Percentiles rank a stretch among this genome's conserved stretches.
phyloP scores from a whole-genome alignment of 164 flowering plant genomes.

The Chloranthus sessilifolius region DNA sequence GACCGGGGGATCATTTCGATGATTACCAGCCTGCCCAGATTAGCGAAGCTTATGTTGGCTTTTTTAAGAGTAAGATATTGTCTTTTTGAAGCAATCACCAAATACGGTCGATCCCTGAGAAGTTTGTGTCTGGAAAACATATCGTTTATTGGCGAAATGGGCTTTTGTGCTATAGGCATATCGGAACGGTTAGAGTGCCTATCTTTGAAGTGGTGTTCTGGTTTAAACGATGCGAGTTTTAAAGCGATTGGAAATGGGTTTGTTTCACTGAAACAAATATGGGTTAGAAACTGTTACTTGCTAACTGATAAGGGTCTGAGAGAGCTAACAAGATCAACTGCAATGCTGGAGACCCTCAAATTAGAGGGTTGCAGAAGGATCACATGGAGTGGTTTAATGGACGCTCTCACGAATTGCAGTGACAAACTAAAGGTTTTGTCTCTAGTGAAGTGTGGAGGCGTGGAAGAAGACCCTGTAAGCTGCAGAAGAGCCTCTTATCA shows the following conservation, averaged over 20 bases:
- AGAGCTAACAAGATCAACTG: slow-evolving; percentile 28
- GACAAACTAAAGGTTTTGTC: slow-evolving; percentile 40
- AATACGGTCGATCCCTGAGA: slow-evolving; percentile 3
- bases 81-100: slow-evolving; percentile 8
- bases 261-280: slow-evolving; percentile 37
- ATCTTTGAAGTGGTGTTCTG: slow-evolving; percentile 28
- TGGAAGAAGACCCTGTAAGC: slow-evolving; percentile 22
- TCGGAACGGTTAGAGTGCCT: not conserved
- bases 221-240: slow-evolving; percentile 42
- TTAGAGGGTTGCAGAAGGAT: slow-evolving; percentile 48
- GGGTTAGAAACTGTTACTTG: slow-evolving; percentile 38
- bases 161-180: slow-evolving; percentile 2
- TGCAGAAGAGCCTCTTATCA: slow-evolving; percentile 5
- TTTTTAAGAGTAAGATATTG: not conserved
- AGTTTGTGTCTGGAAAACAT: slow-evolving; percentile 8
- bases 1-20: slow-evolving; percentile 21
- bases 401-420: slow-evolving; percentile 30
- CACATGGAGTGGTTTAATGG: slow-evolving; percentile 33
- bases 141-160: not conserved
- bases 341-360: slow-evolving; percentile 34
- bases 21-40: slow-evolving; percentile 4
- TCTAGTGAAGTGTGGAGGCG: slow-evolving; percentile 48
- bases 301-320: slow-evolving; percentile 44
- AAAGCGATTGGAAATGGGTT: slow-evolving; percentile 49
- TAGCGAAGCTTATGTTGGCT: slow-evolving; percentile 11